Percentiles rank a stretch among this genome's conserved stretches.
These are phyloP conservation scores for Epichloe bromicola DNA, from an alignment of 2,329 filamentous ascomycete species.

Conservation along the genomic window DNA sequence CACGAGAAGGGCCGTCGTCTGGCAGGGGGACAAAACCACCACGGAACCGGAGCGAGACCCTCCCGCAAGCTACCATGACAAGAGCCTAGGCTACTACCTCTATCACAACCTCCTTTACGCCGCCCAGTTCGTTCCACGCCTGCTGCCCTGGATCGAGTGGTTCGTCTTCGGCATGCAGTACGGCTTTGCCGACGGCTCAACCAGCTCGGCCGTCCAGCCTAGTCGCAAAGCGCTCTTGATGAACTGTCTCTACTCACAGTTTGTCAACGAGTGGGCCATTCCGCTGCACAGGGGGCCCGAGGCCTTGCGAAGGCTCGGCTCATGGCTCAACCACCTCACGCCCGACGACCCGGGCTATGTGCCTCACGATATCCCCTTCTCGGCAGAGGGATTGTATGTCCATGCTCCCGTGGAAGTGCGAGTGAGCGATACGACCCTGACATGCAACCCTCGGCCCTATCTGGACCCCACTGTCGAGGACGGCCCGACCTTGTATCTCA, in stretches of 20 bases:
- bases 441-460: conserved; percentile 25
- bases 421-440: conserved; percentile 53
- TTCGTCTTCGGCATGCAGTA: conserved; percentile 98
- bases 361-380: conserved; percentile 62
- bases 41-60: conserved; percentile 46
- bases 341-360: conserved; percentile 53
- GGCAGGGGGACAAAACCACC: conserved; percentile 74
- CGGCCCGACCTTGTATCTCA: conserved; percentile 73
- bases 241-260: conserved; percentile 98
- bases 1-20: conserved; percentile 73
- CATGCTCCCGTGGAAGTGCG: conserved; percentile 91
- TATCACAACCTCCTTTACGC: conserved; percentile 86
- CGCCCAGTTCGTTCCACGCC: conserved; percentile 61
- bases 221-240: conserved; percentile 73
- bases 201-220: conserved; percentile 64
- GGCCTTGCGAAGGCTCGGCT: conserved; percentile 66
- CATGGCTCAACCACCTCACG: conserved; percentile 60
- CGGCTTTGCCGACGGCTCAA: conserved; percentile 61
- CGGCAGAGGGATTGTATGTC: conserved; percentile 65
- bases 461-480: conserved; percentile 59
- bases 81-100: conserved; percentile 67
- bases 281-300: conserved; percentile 78
- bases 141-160: conserved; percentile 85
- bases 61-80: conserved; percentile 66
- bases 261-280: conserved; percentile 95